Base-by-base conservation (phyloP, 2,329 filamentous ascomycete species). In the Monilinia vaccinii-corymbosi region DNA sequence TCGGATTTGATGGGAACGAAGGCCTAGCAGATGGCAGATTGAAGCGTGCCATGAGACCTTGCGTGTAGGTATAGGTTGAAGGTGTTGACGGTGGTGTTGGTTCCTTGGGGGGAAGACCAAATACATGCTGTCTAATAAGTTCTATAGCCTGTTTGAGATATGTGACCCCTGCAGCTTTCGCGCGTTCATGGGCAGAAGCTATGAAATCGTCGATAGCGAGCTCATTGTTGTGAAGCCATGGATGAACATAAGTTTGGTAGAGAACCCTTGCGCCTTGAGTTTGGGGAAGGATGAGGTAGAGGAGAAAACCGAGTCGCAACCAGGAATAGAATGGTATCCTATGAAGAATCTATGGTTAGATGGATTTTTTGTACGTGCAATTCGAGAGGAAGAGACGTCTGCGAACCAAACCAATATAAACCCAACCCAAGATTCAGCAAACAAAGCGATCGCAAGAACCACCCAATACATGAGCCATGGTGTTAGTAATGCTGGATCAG, bases 381-480 rank as follows among this genome's bases (percentile, higher is more conserved):
- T 46, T 32, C 16, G 18, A 21, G n/a, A 21, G 45, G 40, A 40
- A 31, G 31, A 36, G 36, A 23, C 23, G 45, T 47, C 14, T 40
- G 28, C 76, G 56, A 75, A 86, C 87, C 91, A 97, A 73, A 81
- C 81, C 50, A 97, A 81, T 70, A 97, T 86, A 76, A 93, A 96
- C 69, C 87, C 84, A 60, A 88, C 85, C 83, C 91, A 96, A 50
- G 88, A 92, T 77, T 97, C 94, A 74, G 86, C 83, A 63, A 94
- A 82, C 60, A 92, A 80, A 68, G 86, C 84, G 73, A 89, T 87
- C 63, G 89, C 89, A 65, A 97, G 83, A 28, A 96, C 91, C 62
- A 96, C 91, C 88, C 93, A 99, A 81, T 97, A 99, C 88, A 97
- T 97, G 66, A 97, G 83, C 94, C 94, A 99, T 86, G 93, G 93